phyloP scores from a whole-genome alignment of 805 yeast genomes.

The Jamesozyma piceae region DNA sequence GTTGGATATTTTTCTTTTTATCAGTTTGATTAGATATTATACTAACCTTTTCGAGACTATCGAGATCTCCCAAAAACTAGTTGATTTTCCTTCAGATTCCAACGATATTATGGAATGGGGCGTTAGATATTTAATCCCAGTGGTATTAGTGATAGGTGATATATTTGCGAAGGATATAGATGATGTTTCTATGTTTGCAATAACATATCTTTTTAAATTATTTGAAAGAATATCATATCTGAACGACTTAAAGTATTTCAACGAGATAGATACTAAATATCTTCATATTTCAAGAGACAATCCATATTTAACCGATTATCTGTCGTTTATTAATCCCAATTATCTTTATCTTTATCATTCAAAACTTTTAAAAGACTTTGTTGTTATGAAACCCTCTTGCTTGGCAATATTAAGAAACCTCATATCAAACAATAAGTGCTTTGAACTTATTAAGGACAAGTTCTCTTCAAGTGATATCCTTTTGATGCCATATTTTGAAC shows the following conservation, averaged over 20 bases:
- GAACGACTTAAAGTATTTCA: constrained; percentile 11
- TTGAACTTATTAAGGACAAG: constrained; percentile 14
- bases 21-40: constrained; percentile 18
- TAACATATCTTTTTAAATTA: constrained; percentile 16
- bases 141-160: constrained; percentile 13
- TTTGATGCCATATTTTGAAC: constrained; percentile 26
- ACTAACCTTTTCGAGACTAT: constrained; percentile 8
- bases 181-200: constrained; percentile 17
- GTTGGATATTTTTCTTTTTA: constrained; percentile 19
- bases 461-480: constrained; percentile 15
- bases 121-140: constrained; percentile 7
- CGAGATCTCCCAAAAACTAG: not conserved
- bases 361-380: constrained; percentile 7
- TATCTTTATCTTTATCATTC: constrained; percentile 15
- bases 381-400: constrained; percentile 15
- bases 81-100: not conserved
- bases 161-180: constrained; percentile 12
- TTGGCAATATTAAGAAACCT: constrained; percentile 21
- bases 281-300: constrained; percentile 12
- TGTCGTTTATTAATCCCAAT: constrained; percentile 25
- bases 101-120: constrained; percentile 9
- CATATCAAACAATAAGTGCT: constrained; percentile 12
- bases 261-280: constrained; percentile 14
- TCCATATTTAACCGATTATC: constrained; percentile 15
- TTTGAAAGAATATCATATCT: constrained; percentile 21